A percentile compares a stretch with the other conserved stretches of the same genome.
Evolutionary conservation across 2,329 filamentous ascomycete species (phyloP).

Genomic region (Exophiala alcalophila): DNA sequence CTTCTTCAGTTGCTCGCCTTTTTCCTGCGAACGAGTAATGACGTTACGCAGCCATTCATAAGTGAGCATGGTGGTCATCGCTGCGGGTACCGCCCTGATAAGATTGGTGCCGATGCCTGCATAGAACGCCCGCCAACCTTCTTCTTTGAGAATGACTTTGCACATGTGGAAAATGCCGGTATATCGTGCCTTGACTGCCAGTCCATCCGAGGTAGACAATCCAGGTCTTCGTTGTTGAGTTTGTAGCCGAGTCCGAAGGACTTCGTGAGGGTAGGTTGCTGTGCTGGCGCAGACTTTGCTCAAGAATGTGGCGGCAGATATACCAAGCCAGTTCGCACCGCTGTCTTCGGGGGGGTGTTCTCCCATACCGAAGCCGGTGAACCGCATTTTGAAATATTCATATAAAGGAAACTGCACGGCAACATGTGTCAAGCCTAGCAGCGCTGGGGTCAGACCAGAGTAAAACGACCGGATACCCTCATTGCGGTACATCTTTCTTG

Average conservation of each 20-base stretch:
- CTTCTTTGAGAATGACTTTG: conserved; percentile 79
- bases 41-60: conserved; percentile 73
- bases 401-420: conserved; percentile 97
- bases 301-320: conserved; percentile 82
- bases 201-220: conserved; percentile 54
- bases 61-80: conserved; percentile 95
- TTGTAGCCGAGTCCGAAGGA: conserved; percentile 87
- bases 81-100: conserved; percentile 90
- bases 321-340: conserved; percentile 73
- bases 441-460: conserved; percentile 85
- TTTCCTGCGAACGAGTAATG: conserved; percentile 53
- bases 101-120: conserved; percentile 97
- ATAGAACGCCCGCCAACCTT: conserved; percentile 96
- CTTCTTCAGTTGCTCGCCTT: conserved; percentile 33
- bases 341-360: conserved; percentile 56
- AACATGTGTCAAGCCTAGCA: conserved; percentile 89
- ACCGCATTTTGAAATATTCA: conserved; percentile 84
- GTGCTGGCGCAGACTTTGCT: conserved; percentile 94
- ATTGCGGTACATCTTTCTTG: conserved; percentile 88
- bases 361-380: conserved; percentile 88
- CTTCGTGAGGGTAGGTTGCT: conserved; percentile 95
- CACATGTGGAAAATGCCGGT: conserved; percentile 77
- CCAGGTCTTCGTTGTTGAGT: conserved; percentile 73
- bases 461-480: conserved; percentile 92
- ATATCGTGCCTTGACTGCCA: conserved; percentile 61